These are phyloP conservation scores for Porodaedalea pini DNA, from an alignment of 1,284 basidiomycete species.

Conservation along the genomic window DNA sequence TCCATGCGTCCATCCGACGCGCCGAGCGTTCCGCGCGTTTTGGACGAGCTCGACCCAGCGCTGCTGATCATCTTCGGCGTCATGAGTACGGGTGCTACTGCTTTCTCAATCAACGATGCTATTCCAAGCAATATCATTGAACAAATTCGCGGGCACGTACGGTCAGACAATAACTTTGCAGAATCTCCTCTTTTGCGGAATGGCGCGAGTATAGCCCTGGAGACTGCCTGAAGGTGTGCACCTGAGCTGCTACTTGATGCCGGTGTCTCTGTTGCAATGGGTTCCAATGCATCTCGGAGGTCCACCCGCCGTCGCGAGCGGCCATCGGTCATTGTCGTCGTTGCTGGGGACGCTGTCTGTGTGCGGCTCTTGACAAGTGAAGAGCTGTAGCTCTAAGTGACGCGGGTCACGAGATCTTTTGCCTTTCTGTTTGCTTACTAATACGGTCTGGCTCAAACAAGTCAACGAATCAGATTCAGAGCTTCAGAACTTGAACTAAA, in stretches of 20 bases:
- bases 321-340: slow-evolving; percentile 16
- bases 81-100: slow-evolving; percentile 90
- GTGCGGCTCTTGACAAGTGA: too few species aligned
- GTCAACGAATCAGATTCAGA: too few species aligned
- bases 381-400: too few species aligned
- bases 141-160: slow-evolving; percentile 41
- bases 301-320: slow-evolving; percentile 15
- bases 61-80: slow-evolving; percentile 76
- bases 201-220: slow-evolving; percentile 62
- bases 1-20: slow-evolving; percentile 46
- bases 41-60: slow-evolving; percentile 57
- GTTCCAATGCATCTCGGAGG: slow-evolving; percentile 18
- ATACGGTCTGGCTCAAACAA: too few species aligned
- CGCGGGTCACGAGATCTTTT: too few species aligned
- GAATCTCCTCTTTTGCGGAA: slow-evolving; percentile 70
- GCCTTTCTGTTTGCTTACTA: too few species aligned
- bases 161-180: slow-evolving; percentile 63
- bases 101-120: not conserved
- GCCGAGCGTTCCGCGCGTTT: slow-evolving; percentile 42
- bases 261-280: slow-evolving; percentile 17
- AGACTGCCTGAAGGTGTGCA: slow-evolving; percentile 50
- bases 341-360: too few species aligned
- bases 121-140: not conserved
- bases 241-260: slow-evolving; percentile 5
- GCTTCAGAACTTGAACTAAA: too few species aligned